A percentile compares a stretch with the other conserved stretches of the same genome.
These are phyloP conservation scores for Aspergillus unguis DNA, from an alignment of 2,329 filamentous ascomycete genomes.

Conservation along the genomic window DNA sequence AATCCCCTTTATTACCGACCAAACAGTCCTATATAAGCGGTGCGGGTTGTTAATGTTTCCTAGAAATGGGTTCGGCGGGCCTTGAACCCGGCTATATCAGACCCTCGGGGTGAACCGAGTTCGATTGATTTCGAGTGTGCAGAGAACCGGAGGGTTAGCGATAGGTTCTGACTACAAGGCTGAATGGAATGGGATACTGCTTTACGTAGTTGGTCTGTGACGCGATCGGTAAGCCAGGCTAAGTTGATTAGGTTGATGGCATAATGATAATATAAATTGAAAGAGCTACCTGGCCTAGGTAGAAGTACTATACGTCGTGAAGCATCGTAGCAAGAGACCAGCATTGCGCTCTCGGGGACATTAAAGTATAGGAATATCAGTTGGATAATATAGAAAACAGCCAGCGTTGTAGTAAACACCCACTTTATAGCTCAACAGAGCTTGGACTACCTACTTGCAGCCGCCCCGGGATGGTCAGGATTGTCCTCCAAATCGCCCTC, in stretches of 20 bases:
- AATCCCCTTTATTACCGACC: not conserved
- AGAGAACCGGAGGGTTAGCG: slow-evolving; percentile 18
- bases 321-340: not conserved
- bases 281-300: not conserved
- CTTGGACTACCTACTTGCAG: not conserved
- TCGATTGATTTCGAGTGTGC: slow-evolving; percentile 29
- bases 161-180: slow-evolving; percentile 3
- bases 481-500: slow-evolving; percentile 51
- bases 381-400: not conserved
- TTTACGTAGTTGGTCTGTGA: too few relatives aligned
- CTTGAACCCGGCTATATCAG: slow-evolving; percentile 28
- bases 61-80: slow-evolving; percentile 28
- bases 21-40: not conserved
- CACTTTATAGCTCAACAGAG: not conserved
- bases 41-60: too few relatives aligned
- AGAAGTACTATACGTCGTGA: slow-evolving; percentile 7
- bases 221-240: too few relatives aligned
- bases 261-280: not conserved
- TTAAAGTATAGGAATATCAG: not conserved
- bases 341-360: slow-evolving; percentile 2
- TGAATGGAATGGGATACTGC: not conserved
- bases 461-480: not conserved
- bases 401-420: not conserved
- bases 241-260: not conserved
- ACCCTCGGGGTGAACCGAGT: slow-evolving; percentile 25